A percentile compares a stretch with the other conserved stretches of the same genome.
Conservation (phyloP, 805 yeast species). For the Dipodascus geniculatus region DNA sequence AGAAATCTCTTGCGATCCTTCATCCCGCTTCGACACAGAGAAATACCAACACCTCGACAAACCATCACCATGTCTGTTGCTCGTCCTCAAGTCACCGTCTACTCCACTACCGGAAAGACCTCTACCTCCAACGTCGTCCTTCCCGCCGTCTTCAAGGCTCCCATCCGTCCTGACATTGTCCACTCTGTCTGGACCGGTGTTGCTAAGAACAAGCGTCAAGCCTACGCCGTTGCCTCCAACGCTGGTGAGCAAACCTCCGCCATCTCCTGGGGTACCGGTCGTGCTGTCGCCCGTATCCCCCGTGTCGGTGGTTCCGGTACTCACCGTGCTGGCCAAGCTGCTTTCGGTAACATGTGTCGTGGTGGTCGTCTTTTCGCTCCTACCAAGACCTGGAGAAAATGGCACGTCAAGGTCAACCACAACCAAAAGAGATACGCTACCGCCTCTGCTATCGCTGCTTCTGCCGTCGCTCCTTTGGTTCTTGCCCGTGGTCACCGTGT, state of each 20-base stretch:
- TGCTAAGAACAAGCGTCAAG: constrained; percentile 99
- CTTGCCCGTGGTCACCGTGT: constrained; percentile 99
- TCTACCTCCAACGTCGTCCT: constrained; percentile 76
- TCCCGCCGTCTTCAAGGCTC: constrained; percentile 99
- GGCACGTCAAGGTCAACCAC: constrained; percentile 99
- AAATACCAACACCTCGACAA: constrained; percentile 7
- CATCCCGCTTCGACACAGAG: not conserved
- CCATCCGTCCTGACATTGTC: constrained; percentile 98
- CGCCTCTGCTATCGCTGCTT: constrained; percentile 98
- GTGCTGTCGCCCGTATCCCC: constrained; percentile 99
- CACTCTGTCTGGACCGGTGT: constrained; percentile 97
- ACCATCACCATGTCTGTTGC: constrained; percentile 38
- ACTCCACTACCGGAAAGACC: constrained; percentile 78
- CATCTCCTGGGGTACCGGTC: constrained; percentile 99
- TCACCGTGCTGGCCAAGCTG: constrained; percentile 99
- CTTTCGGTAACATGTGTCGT: constrained; percentile 99
- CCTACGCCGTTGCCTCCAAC: constrained; percentile 98
- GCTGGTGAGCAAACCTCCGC: constrained; percentile 99
- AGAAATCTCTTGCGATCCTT: not conserved
- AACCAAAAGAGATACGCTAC: constrained; percentile 99
- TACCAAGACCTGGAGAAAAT: constrained; percentile 99
- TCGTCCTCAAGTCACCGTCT: constrained; percentile 96
- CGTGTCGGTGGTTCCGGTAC: constrained; percentile 99
- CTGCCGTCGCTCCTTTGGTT: constrained; percentile 96
- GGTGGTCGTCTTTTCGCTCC: constrained; percentile 99